phyloP scores from a whole-genome alignment of 1,139 yeast genomes.

The Blastobotrys illinoisensis region DNA sequence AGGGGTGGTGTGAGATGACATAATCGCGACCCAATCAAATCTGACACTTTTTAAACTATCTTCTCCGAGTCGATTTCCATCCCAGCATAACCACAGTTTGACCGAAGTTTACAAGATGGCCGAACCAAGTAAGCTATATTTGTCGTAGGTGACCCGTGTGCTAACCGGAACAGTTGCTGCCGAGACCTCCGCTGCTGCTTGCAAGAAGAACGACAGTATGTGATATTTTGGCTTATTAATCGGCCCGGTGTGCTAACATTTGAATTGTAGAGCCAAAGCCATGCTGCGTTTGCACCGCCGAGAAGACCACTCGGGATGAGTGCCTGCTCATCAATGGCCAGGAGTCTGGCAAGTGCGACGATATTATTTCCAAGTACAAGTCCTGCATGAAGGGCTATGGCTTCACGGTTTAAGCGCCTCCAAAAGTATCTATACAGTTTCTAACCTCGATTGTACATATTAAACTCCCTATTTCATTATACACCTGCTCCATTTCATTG shows the following conservation, averaged over 20 bases:
- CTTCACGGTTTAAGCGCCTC: conserved; percentile 41
- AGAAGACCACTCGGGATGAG: conserved; percentile 79
- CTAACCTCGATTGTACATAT: neutral
- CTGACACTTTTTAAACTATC: neutral
- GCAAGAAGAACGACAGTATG: conserved; percentile 4
- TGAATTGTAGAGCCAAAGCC: conserved; percentile 63
- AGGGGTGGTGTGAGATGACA: neutral
- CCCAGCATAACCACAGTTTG: neutral
- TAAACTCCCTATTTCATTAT: too few relatives aligned
- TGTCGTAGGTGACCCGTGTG: neutral
- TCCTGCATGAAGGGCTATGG: conserved; percentile 90
- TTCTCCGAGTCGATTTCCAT: neutral
- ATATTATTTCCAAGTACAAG: conserved; percentile 65
- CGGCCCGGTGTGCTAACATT: neutral
- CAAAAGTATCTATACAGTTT: too few relatives aligned
- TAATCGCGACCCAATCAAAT: neutral
- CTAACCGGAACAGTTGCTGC: neutral
- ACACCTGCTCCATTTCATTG: too few relatives aligned
- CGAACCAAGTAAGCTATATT: neutral
- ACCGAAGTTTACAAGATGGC: neutral
- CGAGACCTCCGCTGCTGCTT: conserved; percentile 1
- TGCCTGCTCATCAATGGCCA: conserved; percentile 79
- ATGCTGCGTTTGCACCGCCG: conserved; percentile 90
- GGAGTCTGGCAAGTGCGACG: conserved; percentile 77
- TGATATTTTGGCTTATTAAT: neutral